Base-by-base conservation (phyloP, 805 yeast genomes). In the Yamadazyma sp. region DNA sequence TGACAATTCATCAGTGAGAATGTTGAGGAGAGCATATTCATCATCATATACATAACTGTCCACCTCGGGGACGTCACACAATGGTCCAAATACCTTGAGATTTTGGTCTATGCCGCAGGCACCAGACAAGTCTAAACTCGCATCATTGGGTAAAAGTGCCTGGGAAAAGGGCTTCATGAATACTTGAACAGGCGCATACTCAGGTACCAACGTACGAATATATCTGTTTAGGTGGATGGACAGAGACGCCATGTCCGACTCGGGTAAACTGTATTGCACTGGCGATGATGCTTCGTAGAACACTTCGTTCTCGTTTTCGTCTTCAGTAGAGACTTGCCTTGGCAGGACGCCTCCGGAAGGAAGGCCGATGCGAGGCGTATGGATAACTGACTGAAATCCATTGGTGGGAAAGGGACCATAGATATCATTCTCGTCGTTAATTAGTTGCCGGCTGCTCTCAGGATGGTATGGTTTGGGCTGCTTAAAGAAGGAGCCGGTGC, bases 231-330 rank as follows among this genome's bases (percentile, higher is more conserved):
- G 14, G 8, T 16, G 16, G 8, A 25, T 16, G 8, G 28, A 9
- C 4, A 16, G 14, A 12, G 28, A 25, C 7, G 16, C 14, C 28
- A 25, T 25, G 28, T 14, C 8, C 4, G 14, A 9, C 6, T 16
- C 14, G 4, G 28, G 4, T 4, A n/a, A 25, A 16, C 28, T 25
- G 4, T 25, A 13, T 9, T 13, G 14, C 12, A 16, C 28, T 13
- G 28, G 28, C n/a, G n/a, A n/a, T n/a, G n/a, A n/a, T 4, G 28
- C 28, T n/a, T 25, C 28, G 8, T 25, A 25, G 16, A 25, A 25
- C 4, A 25, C 8, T n/a, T 25, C 28, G n/a, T 25, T 25, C 8
- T 25, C 28, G 8, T 25, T n/a, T n/a, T n/a, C n/a, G n/a, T n/a
- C n/a, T n/a, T n/a, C n/a, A n/a, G n/a, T n/a, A n/a, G n/a, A n/a